Evolutionary conservation across 352 stramenopile genomes (phyloP).

Genomic region (Globisporangium irregulare): DNA sequence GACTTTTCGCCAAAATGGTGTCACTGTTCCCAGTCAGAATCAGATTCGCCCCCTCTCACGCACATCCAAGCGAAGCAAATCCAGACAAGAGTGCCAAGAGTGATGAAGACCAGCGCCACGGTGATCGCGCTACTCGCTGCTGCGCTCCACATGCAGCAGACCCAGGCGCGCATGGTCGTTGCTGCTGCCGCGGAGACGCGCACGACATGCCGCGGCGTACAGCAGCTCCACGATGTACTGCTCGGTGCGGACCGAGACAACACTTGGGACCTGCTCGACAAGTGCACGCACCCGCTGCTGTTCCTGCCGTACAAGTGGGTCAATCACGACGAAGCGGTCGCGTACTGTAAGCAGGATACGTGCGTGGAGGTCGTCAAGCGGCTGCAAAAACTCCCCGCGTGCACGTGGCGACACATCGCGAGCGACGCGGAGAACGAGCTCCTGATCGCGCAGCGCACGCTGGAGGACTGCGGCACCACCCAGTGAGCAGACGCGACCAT

Average conservation of each 20-base stretch:
- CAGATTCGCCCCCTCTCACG: not conserved
- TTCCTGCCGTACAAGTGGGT: constrained; percentile 36
- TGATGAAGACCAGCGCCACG: not conserved
- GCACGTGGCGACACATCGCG: constrained; percentile 35
- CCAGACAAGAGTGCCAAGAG: not conserved
- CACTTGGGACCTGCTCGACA: constrained; percentile 16
- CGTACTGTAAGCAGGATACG: constrained; percentile 38
- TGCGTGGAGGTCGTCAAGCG: constrained; percentile 27
- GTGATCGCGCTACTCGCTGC: constrained; percentile 13
- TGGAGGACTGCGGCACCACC: constrained; percentile 33
- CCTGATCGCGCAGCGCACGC: constrained; percentile 41
- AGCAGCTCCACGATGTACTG: constrained; percentile 22
- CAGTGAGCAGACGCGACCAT: not conserved
- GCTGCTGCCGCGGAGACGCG: not conserved
- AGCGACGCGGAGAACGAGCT: constrained; percentile 33
- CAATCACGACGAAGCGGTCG: constrained; percentile 19
- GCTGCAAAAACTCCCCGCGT: constrained; percentile 33
- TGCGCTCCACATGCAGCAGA: not conserved
- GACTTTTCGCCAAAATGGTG: constrained; percentile 6
- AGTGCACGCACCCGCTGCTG: constrained; percentile 33
- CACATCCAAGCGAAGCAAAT: not conserved
- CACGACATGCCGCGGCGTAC: constrained; percentile 22
- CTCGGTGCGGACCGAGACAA: constrained; percentile 18
- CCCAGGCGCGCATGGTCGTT: not conserved
- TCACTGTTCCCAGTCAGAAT: constrained; percentile 11